A percentile compares a stretch with the other conserved stretches of the same genome.
phyloP scores from a whole-genome alignment of 257 asterid species.

The Solanum peruvianum region DNA sequence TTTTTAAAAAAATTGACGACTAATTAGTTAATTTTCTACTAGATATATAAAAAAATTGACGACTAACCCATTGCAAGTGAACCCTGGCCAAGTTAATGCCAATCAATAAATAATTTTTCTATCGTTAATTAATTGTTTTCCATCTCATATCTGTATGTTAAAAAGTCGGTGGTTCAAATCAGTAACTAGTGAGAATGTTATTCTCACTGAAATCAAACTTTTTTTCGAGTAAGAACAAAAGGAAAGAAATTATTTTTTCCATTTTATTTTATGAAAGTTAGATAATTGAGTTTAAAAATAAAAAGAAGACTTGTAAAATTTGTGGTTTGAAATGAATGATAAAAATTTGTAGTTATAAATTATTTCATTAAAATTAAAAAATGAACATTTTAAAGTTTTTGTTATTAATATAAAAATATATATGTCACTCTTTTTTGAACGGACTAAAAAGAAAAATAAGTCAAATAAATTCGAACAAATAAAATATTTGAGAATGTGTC shows the following conservation, averaged over 20 bases:
- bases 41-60: neutral
- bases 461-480: neutral
- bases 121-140: neutral
- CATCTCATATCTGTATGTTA: neutral
- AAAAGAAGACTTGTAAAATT: no score
- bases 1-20: neutral
- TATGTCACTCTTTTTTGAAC: neutral
- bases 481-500: neutral
- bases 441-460: no score
- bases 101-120: neutral
- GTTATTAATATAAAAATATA: no score
- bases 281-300: no score
- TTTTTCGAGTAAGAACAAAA: neutral
- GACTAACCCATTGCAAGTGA: neutral
- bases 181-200: neutral
- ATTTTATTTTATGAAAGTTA: neutral
- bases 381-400: neutral
- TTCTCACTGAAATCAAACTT: neutral
- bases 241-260: neutral
- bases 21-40: neutral
- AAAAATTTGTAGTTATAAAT: no score
- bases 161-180: neutral
- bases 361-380: no score
- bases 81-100: neutral
- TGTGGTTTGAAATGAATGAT: neutral